Percentiles rank a stretch among this genome's conserved stretches.
phyloP scores from a whole-genome alignment of 306 rosid species.

The Arachis hypogaea region DNA sequence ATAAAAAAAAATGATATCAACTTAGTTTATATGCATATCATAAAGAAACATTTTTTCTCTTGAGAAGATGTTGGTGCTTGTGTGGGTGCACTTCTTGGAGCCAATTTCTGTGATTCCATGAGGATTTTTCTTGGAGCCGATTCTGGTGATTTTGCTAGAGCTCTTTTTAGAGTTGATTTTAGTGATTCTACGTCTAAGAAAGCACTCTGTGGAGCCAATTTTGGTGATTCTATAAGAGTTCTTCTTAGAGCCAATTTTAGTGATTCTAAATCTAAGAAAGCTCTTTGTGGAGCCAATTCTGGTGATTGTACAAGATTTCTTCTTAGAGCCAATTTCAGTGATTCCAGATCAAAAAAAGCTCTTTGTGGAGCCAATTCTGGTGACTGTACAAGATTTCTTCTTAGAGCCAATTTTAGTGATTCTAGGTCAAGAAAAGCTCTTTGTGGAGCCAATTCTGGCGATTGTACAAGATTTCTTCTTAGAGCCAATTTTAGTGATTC shows the following conservation, averaged over 20 bases:
- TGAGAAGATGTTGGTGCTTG: neutral
- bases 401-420: neutral
- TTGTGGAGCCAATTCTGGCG: neutral
- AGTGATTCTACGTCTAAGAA: neutral
- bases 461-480: neutral
- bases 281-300: no score
- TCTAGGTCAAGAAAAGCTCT: no score
- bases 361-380: neutral
- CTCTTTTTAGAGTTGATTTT: neutral
- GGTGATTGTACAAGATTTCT: no score
- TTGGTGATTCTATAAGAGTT: neutral
- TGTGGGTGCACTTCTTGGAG: neutral
- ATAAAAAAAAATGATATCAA: no score
- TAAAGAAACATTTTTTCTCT: no score
- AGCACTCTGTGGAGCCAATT: neutral
- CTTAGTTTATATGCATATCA: no score
- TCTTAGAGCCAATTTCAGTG: no score
- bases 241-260: neutral
- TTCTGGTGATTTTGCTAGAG: neutral
- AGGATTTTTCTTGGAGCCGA: neutral
- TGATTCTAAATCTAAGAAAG: no score
- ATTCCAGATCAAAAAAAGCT: neutral
- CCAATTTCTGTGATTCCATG: neutral
- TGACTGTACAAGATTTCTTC: neutral
- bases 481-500: no score